Evolutionary conservation across 176 grass and related monocot genomes (phyloP), one percentile per base, ranked within the genome.

Genomic region (Phyllostachys edulis): DNA sequence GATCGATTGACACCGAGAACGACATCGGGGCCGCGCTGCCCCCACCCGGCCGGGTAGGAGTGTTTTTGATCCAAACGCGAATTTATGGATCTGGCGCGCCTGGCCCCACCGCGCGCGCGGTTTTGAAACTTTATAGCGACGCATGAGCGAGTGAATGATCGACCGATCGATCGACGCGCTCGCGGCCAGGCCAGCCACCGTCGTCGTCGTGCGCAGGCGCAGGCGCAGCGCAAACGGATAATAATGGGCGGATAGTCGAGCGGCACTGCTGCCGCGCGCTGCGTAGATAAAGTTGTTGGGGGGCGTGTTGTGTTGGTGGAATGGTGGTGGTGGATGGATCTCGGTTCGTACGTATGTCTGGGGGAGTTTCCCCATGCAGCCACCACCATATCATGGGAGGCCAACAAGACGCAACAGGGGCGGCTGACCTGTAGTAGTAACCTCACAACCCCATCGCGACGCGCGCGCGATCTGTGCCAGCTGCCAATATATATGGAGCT

Each of bases 11-110:
- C 81, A 39, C 67, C 67, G 69, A 89, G 6, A 27, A 81, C 75
- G 75, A 84, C 87, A 68, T 84, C 75, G 47, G 67, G 81, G 81
- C 23, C 47, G 56, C 69, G 40, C 54, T 50, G 40, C 75, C 47
- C 75, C 38, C 20, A 75, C 83, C 84, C 32, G 69, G 29, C 23
- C 23, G 11, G 32, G 16, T 4, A 13, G 8, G 16, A 42, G 16
- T 14, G 42, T 29, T 32, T 41, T 86, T 81, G 77, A 81, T 81
- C 44, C 42, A 64, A 63, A 63, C 13, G 73, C 73, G 38, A 74
- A n/a, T 81, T 66, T 45, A 44, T 66, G 71, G 71, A 49, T 37
- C 67, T 40, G 66, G 40, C 5, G 56, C 42, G 73, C 54, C 23
- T 21, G 85, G 16, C 47, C 41, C 57, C 13, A 67, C 69, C 52